Base-by-base conservation (phyloP, 2,329 filamentous ascomycete species). In the Lachnellula subtilissima region DNA sequence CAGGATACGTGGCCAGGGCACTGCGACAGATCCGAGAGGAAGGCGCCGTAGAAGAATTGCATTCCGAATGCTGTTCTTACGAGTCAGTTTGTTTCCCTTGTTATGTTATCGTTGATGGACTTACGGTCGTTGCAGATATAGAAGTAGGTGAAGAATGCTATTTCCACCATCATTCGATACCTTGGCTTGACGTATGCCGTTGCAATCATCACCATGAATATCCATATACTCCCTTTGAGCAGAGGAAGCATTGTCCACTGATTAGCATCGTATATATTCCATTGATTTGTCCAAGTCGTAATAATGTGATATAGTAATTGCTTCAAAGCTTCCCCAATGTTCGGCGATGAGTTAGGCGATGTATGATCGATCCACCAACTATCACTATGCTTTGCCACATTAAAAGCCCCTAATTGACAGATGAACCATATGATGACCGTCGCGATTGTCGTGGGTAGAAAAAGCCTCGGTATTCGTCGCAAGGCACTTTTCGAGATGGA, bases 1-100 rank as follows among this genome's bases (percentile, higher is more conserved):
- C 76, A 79, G 19, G 79, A 74, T 50, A 74, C 75, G 61, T 78
- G 76, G 1, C 75, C 70, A 43, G 74, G 74, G 61, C 76, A 71
- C 66, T 81, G 78, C 58, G 82, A 78, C 39, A 85, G 64, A 63
- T 86, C 83, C 35, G 81, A 79, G 32, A 87, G 74, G 65, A 86
- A 80, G 64, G 82, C 82, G 58, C 84, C 84, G 56, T 79, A 79
- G 69, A 84, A 81, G 65, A 85, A 80, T 67, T 83, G 83, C 70
- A 81, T 78, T 49, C 79, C 78, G 57, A 81, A 81, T 37, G 71
- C 71, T 32, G 73, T 74, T 77, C 48, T n/a, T 11, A 32, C 2
- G 6, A 22, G 62, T 57, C 65, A 56, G 23, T 61, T 57, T 64
- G 56, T 53, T 15, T 35, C 9, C 1, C 17, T 43, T 11, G 4